Base-by-base conservation (phyloP, 345 rosid species). In the Lagerstroemia speciosa region DNA sequence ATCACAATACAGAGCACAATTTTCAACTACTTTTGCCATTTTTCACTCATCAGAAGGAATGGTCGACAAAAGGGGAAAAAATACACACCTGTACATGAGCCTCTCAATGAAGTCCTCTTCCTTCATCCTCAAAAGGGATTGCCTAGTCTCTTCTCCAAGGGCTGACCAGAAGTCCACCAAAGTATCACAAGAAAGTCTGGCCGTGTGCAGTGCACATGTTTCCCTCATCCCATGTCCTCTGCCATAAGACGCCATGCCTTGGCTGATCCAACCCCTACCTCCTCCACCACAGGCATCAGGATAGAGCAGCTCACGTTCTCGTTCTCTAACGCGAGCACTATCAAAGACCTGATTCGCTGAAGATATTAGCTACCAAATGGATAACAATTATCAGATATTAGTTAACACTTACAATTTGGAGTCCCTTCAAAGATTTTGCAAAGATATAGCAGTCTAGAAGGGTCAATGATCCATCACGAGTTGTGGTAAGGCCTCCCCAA, bases 251-350 rank as follows among this genome's bases (percentile, higher is more conserved):
- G 80, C 72, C 57, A 86, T 81, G 65, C 90, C 95, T 78, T 89
- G 99, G 86, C 95, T 94, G 67, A 94, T 87, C 99, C 99, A 94
- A 65, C 90, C 96, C 73, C 96, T 86, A 58, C 93, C 98, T 75
- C 93, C 98, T 32, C 95, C 97, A 66, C 99, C 98, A 77, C 99
- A 94, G 52, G 99, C 99, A 85, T 91, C 95, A 11, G 99, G 99
- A 83, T 91, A 91, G 73, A 86, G 96, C 82, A 91, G 76, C 78
- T 89, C 96, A 58, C 98, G 89, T 66, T 94, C 95, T 76, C 88
- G 79, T 77, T 91, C 99, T 77, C 99, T 83, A 62, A 88, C 93
- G 64, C 86, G 85, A 33, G 96, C 96, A 83, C 95, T 88, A 77
- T 94, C 95, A 73, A 94, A 91, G 48, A 91, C 99, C 97, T 94